phyloP scores from a whole-genome alignment of 352 stramenopile genomes.

The Globisporangium nagaii region DNA sequence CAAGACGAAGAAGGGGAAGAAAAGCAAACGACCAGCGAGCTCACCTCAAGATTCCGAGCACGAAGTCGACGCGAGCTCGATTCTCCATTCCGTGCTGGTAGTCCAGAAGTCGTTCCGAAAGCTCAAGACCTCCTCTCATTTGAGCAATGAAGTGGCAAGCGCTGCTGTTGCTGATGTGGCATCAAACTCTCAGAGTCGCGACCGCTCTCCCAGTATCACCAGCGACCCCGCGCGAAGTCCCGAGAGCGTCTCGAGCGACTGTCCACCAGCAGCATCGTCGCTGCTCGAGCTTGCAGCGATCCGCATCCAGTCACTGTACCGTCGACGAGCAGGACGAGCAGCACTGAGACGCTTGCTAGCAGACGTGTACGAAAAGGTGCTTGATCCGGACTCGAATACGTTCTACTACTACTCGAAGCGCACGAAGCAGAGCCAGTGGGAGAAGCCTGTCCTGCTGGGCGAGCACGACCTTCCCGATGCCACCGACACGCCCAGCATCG shows the following conservation, averaged over 20 bases:
- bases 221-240: too few relatives aligned
- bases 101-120: background rate
- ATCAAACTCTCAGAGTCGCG: too few relatives aligned
- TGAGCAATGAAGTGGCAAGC: background rate
- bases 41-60: background rate
- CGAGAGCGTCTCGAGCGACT: too few relatives aligned
- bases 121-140: background rate
- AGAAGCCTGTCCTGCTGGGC: constrained; percentile 19
- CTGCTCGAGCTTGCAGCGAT: background rate
- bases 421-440: constrained; percentile 25
- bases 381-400: constrained; percentile 19
- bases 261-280: background rate
- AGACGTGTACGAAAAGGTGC: constrained; percentile 25
- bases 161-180: background rate
- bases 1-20: background rate
- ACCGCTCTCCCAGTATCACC: too few relatives aligned
- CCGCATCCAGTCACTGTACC: constrained; percentile 1
- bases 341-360: background rate
- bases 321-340: background rate
- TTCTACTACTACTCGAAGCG: constrained; percentile 29
- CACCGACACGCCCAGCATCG: background rate
- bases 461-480: background rate
- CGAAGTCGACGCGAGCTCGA: background rate
- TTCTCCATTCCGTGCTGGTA: background rate
- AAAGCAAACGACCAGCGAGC: background rate